phyloP scores from a whole-genome alignment of 306 rosid genomes.

The Macrotyloma uniflorum region DNA sequence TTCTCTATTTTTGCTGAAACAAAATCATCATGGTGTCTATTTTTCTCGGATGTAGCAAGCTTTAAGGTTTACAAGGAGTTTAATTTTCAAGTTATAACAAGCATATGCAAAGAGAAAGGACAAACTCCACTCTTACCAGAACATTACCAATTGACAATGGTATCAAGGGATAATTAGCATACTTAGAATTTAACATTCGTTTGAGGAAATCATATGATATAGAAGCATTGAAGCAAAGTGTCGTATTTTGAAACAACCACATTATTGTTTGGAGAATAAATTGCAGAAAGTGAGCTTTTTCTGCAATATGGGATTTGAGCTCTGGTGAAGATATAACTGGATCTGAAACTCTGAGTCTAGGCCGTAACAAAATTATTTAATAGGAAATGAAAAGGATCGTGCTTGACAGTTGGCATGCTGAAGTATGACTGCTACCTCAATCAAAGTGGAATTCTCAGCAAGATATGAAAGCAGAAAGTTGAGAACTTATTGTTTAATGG shows the following conservation, averaged over 20 bases:
- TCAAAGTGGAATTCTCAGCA: background rate
- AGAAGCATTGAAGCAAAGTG: background rate
- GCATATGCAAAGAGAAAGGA: constrained; percentile 6
- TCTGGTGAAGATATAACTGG: no score
- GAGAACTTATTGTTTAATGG: background rate
- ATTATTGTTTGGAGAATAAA: background rate
- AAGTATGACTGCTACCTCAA: background rate
- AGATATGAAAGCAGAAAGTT: background rate
- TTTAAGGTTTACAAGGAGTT: constrained; percentile 24
- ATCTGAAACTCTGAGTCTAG: constrained; percentile 10
- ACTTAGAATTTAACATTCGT: background rate
- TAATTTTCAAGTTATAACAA: background rate
- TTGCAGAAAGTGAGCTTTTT: constrained; percentile 1
- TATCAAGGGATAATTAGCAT: background rate
- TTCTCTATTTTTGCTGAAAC: constrained; percentile 17
- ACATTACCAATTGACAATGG: constrained; percentile 10
- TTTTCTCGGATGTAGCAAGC: background rate
- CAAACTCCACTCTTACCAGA: background rate
- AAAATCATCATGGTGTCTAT: background rate
- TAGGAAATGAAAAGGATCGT: background rate
- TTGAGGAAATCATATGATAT: background rate
- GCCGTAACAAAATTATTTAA: background rate
- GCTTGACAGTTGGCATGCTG: background rate
- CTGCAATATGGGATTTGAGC: no score
- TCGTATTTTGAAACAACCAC: background rate